Evolutionary conservation across 257 asterid species (phyloP), one percentile per base, ranked within the genome.

Genomic region (Scutellaria minor): DNA sequence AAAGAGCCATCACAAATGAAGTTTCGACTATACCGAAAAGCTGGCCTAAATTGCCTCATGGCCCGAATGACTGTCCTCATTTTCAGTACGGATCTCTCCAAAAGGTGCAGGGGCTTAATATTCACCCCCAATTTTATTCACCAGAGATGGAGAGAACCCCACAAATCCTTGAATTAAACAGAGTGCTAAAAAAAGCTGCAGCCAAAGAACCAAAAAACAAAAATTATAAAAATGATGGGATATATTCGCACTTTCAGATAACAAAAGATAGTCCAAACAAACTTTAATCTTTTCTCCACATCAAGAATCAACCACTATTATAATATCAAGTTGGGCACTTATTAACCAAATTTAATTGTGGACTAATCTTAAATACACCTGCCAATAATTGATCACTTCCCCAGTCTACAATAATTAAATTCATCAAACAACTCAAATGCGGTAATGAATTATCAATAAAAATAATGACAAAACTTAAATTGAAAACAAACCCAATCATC

Each of bases 31-130:
- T 14, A 41, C 60, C 39, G 57, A 65, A 68, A 57, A 73, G 87
- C 88, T 6, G 83, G 84, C 64, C 74, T 79, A 69, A 85, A 79
- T 70, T 78, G 84, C 79, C 84, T 88, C 41, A 68, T 22, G n/a
- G 82, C 80, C 73, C 88, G 84, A 69, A 85, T 46, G 71, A 71
- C 73, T 4, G 71, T 54, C 82, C 90, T 80, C 99, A 94, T 94
- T 51, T 78, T 74, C 65, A 44, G 61, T 64, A 52, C 65, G 70
- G 68, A 75, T 39, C 57, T 27, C 65, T 37, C 37, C 24, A 41
- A 27, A 44, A 66, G 42, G 35, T 58, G 35, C 37, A 37, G 73
- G 18, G 15, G 27, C 61, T 58, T 24, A 68, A 68, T 55, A 47
- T 54, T 66, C 73, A 77, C 64, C 10, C 13, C 55, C 22, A 51